Evolutionary conservation across 1,284 basidiomycete genomes (phyloP), one percentile per base, ranked within the genome.

Genomic region (Tilletia horrida): DNA sequence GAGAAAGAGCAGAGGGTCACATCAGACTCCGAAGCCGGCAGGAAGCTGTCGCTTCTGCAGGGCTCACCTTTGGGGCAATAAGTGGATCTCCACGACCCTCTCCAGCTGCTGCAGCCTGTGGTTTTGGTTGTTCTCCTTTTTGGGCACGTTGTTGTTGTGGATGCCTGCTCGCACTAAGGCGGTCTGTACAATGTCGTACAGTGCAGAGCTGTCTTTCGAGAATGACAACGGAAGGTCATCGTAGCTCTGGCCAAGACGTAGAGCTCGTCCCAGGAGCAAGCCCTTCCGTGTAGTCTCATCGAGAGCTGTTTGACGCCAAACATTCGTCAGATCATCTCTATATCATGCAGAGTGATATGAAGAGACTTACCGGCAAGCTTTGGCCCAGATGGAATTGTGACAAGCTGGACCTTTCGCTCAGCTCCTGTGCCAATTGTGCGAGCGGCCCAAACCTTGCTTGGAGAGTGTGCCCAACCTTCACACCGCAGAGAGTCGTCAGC

Each of bases 381-480:
- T 14, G 55, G 55, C 11, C 29, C 55, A 14, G 27, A 21, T n/a
- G 27, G 27, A n/a, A 59, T 13, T 7, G 27, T 31, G 14, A 18
- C 29, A 16, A 59, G 23, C 27, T 59, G 55, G 8, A 59, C 31
- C 27, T 21, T 59, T 14, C 27, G 27, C 27, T 59, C 27, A 3
- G 29, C 27, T 3, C 27, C 23, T 18, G 14, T 35, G 25, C 55
- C 55, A n/a, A 59, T n/a, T 13, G 55, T 40, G n/a, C 55, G 55
- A 13, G 55, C 55, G 8, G 27, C 27, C 55, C 55, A 59, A 13
- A 40, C 55, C 27, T 59, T 59, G 31, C 35, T 59, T 9, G 55
- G 55, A 7, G 55, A 59, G 27, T 25, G 4, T 3, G n/a, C 55
- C 55, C 55, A 59, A 8, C 14, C 52, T 55, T 14, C 25, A 55